Percentiles rank a stretch among this genome's conserved stretches.
Evolutionary conservation across 148 eudicot genomes (phyloP).

Genomic region (Pharnaceum exiguum): DNA sequence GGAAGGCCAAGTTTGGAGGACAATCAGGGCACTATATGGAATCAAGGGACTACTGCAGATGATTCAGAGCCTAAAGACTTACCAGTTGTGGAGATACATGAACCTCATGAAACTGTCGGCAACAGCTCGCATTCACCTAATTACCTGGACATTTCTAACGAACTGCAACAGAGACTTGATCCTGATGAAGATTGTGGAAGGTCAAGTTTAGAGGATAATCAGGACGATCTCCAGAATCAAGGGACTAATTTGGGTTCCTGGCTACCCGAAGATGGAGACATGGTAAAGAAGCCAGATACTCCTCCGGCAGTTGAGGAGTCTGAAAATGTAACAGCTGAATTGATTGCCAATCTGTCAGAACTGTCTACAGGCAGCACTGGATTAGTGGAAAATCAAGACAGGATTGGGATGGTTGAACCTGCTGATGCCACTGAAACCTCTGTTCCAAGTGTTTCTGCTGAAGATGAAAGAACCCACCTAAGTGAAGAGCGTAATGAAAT

Average conservation of each 20-base stretch:
- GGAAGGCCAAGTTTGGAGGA: background rate
- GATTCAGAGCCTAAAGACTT: constrained; percentile 4
- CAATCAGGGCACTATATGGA: background rate
- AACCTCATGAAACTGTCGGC: constrained; percentile 8
- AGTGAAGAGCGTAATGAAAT: background rate
- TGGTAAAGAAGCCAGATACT: constrained; percentile 11
- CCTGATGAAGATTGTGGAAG: background rate
- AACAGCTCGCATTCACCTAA: background rate
- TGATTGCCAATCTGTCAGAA: background rate
- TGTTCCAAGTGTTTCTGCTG: too few species aligned
- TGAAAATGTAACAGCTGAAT: constrained; percentile 9
- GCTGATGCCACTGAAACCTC: background rate
- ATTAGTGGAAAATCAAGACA: constrained; percentile 6
- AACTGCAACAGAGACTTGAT: constrained; percentile 8
- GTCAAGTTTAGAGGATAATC: background rate
- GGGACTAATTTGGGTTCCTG: constrained; percentile 14
- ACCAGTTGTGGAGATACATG: constrained; percentile 4
- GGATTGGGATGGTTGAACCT: background rate
- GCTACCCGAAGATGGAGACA: constrained; percentile 10
- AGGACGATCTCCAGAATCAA: constrained; percentile 5
- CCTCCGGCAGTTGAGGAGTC: background rate
- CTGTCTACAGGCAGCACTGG: background rate
- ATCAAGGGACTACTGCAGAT: too few species aligned
- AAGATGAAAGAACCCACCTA: background rate
- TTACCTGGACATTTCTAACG: background rate